Evolutionary conservation across 2,329 filamentous ascomycete species (phyloP).

Genomic region (Cladophialophora exuberans): DNA sequence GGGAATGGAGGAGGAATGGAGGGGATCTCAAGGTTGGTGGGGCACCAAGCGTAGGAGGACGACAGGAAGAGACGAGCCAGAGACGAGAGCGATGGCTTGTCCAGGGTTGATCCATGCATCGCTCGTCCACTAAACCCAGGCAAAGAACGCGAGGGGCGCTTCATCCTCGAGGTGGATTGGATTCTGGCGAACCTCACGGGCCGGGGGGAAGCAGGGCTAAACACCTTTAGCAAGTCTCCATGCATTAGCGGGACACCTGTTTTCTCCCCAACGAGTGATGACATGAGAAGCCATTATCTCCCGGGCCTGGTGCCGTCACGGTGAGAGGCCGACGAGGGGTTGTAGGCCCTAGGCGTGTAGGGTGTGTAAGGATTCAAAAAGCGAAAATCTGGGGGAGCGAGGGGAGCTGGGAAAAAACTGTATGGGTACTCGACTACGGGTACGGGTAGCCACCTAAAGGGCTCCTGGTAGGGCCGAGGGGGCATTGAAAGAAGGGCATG

Average conservation of each 20-base stretch:
- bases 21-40: constrained; percentile 25
- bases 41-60: constrained; percentile 15
- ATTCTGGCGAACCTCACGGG: not conserved
- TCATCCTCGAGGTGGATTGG: not conserved
- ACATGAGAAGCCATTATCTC: not conserved
- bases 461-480: too few relatives aligned
- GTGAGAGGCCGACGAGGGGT: constrained; percentile 16
- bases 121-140: not conserved
- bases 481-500: too few relatives aligned
- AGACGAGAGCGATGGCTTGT: constrained; percentile 6
- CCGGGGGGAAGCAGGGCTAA: constrained; percentile 12
- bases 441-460: too few relatives aligned
- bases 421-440: too few relatives aligned
- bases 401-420: too few relatives aligned
- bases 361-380: constrained; percentile 2
- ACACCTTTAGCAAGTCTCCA: not conserved
- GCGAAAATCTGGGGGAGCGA: constrained; percentile 10
- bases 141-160: constrained; percentile 4
- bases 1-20: constrained; percentile 14
- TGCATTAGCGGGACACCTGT: constrained; percentile 2
- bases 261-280: not conserved
- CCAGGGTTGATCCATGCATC: not conserved
- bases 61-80: constrained; percentile 18
- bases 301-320: not conserved
- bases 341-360: too few relatives aligned